A percentile compares a stretch with the other conserved stretches of the same genome.
phyloP scores from a whole-genome alignment of 2,329 filamentous ascomycete genomes.

The Davidsoniella eucalypti region DNA sequence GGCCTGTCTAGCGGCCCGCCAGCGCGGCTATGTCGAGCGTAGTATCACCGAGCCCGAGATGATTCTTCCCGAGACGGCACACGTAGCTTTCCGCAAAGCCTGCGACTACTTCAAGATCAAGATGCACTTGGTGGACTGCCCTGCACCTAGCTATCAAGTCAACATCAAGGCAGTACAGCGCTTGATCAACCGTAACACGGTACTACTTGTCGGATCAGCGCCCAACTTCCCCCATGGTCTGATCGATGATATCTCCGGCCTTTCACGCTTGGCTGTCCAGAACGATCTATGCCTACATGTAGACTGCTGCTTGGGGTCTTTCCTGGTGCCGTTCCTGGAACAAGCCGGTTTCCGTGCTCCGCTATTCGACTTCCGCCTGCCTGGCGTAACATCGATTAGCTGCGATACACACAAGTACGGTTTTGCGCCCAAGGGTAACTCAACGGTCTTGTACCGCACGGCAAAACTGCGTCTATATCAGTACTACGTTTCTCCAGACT shows the following conservation, averaged over 20 bases:
- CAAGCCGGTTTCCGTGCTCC: constrained; percentile 83
- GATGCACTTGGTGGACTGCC: constrained; percentile 73
- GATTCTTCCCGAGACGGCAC: constrained; percentile 88
- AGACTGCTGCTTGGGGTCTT: constrained; percentile 93
- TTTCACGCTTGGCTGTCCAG: constrained; percentile 67
- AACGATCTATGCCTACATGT: constrained; percentile 81
- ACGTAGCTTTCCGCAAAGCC: constrained; percentile 93
- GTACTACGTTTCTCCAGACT: constrained; percentile 91
- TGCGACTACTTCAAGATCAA: constrained; percentile 95
- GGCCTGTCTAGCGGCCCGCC: constrained; percentile 78
- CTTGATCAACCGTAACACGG: constrained; percentile 84
- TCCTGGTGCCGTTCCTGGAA: constrained; percentile 80
- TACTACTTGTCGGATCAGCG: constrained; percentile 83
- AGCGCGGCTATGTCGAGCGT: constrained; percentile 74
- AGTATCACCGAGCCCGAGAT: constrained; percentile 89
- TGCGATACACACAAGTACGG: constrained; percentile 99
- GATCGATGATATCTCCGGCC: constrained; percentile 78
- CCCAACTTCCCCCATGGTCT: constrained; percentile 98
- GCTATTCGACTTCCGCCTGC: constrained; percentile 84
- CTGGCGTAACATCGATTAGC: constrained; percentile 86
- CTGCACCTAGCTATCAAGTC: constrained; percentile 72
- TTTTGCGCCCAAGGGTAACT: constrained; percentile 96
- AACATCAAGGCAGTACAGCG: constrained; percentile 61
- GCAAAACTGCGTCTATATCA: constrained; percentile 68
- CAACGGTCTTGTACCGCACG: constrained; percentile 77